phyloP scores from a whole-genome alignment of 768 basidiomycete species.

The Tylopilus balloui region DNA sequence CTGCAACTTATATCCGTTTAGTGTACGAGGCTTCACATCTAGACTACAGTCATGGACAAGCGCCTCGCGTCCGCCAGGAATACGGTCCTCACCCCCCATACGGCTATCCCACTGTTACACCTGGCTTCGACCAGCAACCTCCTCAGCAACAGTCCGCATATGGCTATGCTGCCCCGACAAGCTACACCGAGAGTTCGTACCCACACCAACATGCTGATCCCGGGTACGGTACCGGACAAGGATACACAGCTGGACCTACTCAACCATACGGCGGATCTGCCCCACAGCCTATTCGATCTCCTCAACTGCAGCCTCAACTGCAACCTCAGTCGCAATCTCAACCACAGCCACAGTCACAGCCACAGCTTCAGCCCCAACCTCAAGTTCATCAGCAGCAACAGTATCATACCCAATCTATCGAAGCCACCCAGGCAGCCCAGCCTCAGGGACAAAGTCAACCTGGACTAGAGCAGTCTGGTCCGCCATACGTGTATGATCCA shows the following conservation, averaged over 20 bases:
- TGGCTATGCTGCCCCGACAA: constrained; percentile 20
- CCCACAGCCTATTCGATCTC: constrained; percentile 29
- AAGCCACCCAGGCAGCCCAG: constrained; percentile 7
- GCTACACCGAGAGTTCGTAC: constrained; percentile 25
- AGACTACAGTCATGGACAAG: constrained; percentile 26
- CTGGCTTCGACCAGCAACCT: constrained; percentile 42
- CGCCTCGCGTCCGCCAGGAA: constrained; percentile 29
- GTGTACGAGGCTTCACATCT: constrained; percentile 49
- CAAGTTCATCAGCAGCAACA: constrained; percentile 30
- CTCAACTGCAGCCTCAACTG: constrained; percentile 30
- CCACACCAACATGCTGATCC: constrained; percentile 27
- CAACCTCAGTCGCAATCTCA: constrained; percentile 37
- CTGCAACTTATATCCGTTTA: constrained; percentile 22
- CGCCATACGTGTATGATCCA: constrained; percentile 59
- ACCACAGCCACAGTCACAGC: constrained; percentile 30
- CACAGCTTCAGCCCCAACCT: constrained; percentile 24
- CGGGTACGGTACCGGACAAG: constrained; percentile 22
- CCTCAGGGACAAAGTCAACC: constrained; percentile 15
- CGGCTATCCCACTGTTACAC: constrained; percentile 38
- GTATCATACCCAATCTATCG: constrained; percentile 9
- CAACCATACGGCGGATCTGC: constrained; percentile 22
- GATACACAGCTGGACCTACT: constrained; percentile 13
- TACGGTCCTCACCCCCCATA: constrained; percentile 40
- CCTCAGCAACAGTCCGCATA: constrained; percentile 32
- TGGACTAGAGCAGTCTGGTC: constrained; percentile 31